These are phyloP conservation scores for Prunus yedoensis DNA, from an alignment of 331 rosid species.

Conservation along the genomic window DNA sequence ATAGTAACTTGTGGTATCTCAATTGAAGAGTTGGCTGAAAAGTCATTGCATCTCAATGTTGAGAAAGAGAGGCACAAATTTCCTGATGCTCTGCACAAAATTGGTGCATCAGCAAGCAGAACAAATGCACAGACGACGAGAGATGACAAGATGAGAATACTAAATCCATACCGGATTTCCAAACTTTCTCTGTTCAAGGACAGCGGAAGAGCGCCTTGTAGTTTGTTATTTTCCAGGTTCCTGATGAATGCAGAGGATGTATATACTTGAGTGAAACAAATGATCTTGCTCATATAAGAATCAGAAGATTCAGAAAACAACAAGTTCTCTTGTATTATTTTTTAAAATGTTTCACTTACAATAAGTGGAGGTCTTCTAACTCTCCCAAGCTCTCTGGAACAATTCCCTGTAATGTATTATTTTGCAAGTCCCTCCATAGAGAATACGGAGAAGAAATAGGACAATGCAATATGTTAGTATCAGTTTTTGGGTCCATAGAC, in stretches of 20 bases:
- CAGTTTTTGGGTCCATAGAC: slow-evolving; percentile 7
- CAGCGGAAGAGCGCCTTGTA: slow-evolving; percentile 75
- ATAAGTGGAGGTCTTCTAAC: slow-evolving; percentile 67
- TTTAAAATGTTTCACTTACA: slow-evolving; percentile 46
- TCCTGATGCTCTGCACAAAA: slow-evolving; percentile 69
- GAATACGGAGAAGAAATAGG: not conserved
- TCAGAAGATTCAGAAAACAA: not conserved
- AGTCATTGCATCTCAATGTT: slow-evolving; percentile 53
- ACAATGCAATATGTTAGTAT: slow-evolving; percentile 17
- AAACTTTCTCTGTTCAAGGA: slow-evolving; percentile 69
- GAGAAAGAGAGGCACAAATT: slow-evolving; percentile 79
- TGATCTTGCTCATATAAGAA: not conserved
- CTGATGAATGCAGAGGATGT: slow-evolving; percentile 36
- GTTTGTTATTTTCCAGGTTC: slow-evolving; percentile 81
- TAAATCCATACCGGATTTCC: slow-evolving; percentile 60
- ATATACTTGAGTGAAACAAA: slow-evolving; percentile 7
- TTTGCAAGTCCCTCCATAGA: slow-evolving; percentile 71
- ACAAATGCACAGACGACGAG: not conserved
- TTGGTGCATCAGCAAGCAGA: slow-evolving; percentile 21
- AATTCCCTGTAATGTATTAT: slow-evolving; percentile 62
- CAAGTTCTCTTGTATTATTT: not conserved
- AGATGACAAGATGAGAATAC: not conserved
- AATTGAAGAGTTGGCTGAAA: slow-evolving; percentile 54
- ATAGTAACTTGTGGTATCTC: slow-evolving; percentile 77
- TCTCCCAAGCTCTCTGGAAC: slow-evolving; percentile 93